Evolutionary conservation across 495 filamentous ascomycete species (phyloP).

Genomic region (Aspergillus cristatus): DNA sequence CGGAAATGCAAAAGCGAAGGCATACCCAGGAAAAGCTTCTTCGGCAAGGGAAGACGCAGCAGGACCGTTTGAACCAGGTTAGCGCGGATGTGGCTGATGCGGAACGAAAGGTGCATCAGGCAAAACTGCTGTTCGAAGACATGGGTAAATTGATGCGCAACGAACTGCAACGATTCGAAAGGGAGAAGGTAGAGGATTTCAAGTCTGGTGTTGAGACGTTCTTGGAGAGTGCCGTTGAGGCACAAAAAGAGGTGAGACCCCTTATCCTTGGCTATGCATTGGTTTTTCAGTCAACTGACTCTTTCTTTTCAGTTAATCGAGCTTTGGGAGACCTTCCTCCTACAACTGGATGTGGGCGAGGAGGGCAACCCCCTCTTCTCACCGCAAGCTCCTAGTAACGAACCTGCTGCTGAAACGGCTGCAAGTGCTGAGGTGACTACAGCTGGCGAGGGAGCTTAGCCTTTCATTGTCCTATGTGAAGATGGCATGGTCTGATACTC

Average conservation of each 20-base stretch:
- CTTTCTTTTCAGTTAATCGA: slow-evolving; percentile 68
- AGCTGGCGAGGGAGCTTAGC: slow-evolving; percentile 23
- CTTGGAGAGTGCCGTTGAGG: slow-evolving; percentile 91
- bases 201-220: slow-evolving; percentile 97
- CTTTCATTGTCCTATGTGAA: not conserved
- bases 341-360: slow-evolving; percentile 90
- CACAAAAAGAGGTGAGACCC: slow-evolving; percentile 96
- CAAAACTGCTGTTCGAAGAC: slow-evolving; percentile 85
- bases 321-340: slow-evolving; percentile 94
- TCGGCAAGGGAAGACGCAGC: slow-evolving; percentile 85
- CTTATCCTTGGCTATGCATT: not conserved
- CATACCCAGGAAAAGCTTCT: slow-evolving; percentile 82
- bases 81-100: slow-evolving; percentile 88
- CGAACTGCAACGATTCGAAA: slow-evolving; percentile 90
- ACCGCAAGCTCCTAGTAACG: slow-evolving; percentile 32
- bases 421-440: slow-evolving; percentile 20
- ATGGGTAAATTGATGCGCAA: slow-evolving; percentile 89
- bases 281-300: slow-evolving; percentile 11
- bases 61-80: slow-evolving; percentile 86
- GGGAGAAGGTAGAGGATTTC: slow-evolving; percentile 98
- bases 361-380: slow-evolving; percentile 73
- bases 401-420: slow-evolving; percentile 12
- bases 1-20: slow-evolving; percentile 79
- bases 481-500: no score
- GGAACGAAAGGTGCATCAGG: slow-evolving; percentile 87